phyloP scores from a whole-genome alignment of 2,329 filamentous ascomycete species.

The Apiospora malaysiana region DNA sequence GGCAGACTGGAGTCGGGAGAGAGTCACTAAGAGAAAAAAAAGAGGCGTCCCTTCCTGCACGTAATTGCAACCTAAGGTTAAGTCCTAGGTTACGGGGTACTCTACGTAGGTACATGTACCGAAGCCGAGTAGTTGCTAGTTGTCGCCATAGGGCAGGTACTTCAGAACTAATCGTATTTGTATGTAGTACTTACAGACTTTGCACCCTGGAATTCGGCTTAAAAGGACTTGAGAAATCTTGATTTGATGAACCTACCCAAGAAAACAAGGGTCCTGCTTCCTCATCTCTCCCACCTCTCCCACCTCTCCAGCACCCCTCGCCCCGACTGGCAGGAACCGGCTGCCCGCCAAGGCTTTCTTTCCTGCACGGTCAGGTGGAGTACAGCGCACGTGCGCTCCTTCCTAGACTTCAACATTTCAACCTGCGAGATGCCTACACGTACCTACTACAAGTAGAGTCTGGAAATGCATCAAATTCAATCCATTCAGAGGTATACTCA shows the following conservation, averaged over 20 bases:
- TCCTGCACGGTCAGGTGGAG: slow-evolving; percentile 7
- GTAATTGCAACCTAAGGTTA: neutral
- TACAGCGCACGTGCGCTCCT: slow-evolving; percentile 8
- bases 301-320: neutral
- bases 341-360: slow-evolving; percentile 12
- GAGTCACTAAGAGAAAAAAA: slow-evolving; percentile 9
- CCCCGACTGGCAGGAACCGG: slow-evolving; percentile 14
- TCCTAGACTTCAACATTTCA: slow-evolving; percentile 13
- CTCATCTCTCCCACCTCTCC: neutral
- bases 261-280: slow-evolving; percentile 13
- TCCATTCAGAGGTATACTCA: too few species aligned
- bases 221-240: neutral
- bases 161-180: too few species aligned
- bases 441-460: too few species aligned
- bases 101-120: neutral
- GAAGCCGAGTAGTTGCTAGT: neutral
- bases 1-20: neutral
- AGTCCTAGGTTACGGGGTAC: neutral
- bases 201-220: neutral
- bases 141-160: neutral
- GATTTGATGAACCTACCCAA: slow-evolving; percentile 8
- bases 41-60: neutral
- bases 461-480: too few species aligned
- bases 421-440: neutral
- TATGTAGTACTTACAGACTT: too few species aligned